Evolutionary conservation across 2,329 filamentous ascomycete species (phyloP), one percentile per base, ranked within the genome.

Genomic region (Colletotrichum shisoi): DNA sequence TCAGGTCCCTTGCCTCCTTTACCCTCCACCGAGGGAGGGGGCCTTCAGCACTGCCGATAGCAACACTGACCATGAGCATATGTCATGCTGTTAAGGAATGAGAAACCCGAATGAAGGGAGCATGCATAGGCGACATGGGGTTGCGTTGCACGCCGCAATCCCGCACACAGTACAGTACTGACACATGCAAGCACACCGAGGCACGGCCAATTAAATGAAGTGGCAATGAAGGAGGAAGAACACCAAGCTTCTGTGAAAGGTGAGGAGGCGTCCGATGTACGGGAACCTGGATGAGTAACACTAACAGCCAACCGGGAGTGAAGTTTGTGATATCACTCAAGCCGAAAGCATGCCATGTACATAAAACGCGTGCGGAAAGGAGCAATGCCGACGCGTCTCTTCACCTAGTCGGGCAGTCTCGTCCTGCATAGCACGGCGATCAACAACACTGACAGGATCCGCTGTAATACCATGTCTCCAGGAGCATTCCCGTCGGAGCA

Each of bases 71-170:
- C 61, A 44, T 49, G 65, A 21, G 34, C 24, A 60, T 68, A 65
- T 40, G 65, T 65, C 21, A 45, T 59, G 61, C 48, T 52, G 34
- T 56, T 65, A 68, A 68, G 49, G 61, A 58, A 57, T 44, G 45
- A 60, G 61, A 65, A 68, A 68, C 65, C n/a, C 37, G 54, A 59
- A 57, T 60, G 61, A 68, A 60, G 61, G 49, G 57, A 46, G 39
- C 59, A 42, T 15, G 48, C 57, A 61, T 40, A 34, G 57, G 40
- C 13, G 17, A 11, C 63, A 57, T 57, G 58, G 63, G 34, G 53
- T 57, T 63, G 57, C 40, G 60, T 63, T 58, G 57, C 46, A 67
- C 21, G 31, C 49, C 27, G 40, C 12, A 19, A 51, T 61, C 19
- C 37, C 57, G 5, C 24, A 24, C 9, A 21, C 45, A n/a, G n/a